phyloP scores from a whole-genome alignment of 164 flowering plant genomes.

The Magnolia kwangsiensis region DNA sequence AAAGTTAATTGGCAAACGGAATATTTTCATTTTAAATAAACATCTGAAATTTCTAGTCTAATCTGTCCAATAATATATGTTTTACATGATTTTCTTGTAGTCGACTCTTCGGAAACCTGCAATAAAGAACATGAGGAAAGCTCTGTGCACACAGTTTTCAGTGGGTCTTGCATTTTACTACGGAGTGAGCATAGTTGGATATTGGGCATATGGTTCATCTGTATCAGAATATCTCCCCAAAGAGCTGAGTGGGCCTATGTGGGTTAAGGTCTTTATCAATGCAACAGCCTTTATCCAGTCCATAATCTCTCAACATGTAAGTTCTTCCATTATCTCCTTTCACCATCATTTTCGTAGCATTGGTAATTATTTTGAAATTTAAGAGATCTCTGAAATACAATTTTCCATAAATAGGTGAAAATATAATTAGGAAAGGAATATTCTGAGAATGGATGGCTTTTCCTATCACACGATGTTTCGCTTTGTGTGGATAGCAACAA shows the following conservation, averaged over 20 bases:
- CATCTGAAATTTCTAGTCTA: no score
- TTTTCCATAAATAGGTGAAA: constrained; percentile 45
- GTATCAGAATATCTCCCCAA: constrained; percentile 50
- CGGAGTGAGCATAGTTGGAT: constrained; percentile 51
- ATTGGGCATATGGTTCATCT: constrained; percentile 58
- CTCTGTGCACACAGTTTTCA: constrained; percentile 41
- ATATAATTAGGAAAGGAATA: constrained; percentile 42
- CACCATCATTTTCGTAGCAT: constrained; percentile 45
- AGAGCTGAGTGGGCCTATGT: constrained; percentile 44
- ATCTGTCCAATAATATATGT: no score
- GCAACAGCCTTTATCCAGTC: constrained; percentile 41
- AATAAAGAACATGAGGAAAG: constrained; percentile 53
- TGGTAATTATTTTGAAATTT: constrained; percentile 63
- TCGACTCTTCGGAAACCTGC: constrained; percentile 53
- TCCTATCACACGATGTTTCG: no score
- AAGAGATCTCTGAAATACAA: constrained; percentile 33
- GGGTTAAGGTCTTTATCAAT: constrained; percentile 46
- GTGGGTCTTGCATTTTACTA: constrained; percentile 46
- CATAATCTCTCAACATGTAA: constrained; percentile 52
- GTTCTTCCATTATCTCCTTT: constrained; percentile 25
- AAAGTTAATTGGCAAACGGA: no score
- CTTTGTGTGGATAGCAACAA: no score
- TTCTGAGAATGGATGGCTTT: constrained; percentile 22
- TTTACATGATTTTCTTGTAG: constrained; percentile 24
- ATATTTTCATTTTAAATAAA: no score